These are phyloP conservation scores for Eutypella sp. DNA, from an alignment of 2,329 filamentous ascomycete species.

Conservation along the genomic window DNA sequence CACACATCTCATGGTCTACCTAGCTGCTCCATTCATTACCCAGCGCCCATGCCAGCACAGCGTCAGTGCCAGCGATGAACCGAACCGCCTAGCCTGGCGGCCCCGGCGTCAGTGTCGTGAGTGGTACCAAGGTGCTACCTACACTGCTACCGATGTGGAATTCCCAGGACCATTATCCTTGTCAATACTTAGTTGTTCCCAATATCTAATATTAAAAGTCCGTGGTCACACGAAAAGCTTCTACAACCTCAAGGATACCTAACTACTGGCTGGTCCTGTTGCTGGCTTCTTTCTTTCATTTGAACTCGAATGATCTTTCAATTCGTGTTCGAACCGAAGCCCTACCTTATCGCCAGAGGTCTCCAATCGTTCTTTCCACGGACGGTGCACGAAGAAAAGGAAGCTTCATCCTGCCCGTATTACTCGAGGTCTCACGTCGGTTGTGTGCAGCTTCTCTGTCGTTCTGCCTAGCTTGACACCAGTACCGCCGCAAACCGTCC, in stretches of 20 bases:
- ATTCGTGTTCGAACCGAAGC: conserved; percentile 22
- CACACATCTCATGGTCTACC: conserved; percentile 3
- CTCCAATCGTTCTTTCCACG: conserved; percentile 12
- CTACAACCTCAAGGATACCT: conserved; percentile 25
- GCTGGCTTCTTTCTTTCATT: conserved; percentile 23
- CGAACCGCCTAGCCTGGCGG: conserved; percentile 20
- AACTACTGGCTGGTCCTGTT: background rate
- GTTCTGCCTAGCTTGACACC: conserved; percentile 37
- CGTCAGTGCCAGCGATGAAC: conserved; percentile 25
- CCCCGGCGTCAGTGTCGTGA: conserved; percentile 25
- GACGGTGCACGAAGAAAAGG: conserved; percentile 8
- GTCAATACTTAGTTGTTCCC: conserved; percentile 27
- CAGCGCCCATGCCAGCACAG: conserved; percentile 24
- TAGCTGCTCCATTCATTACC: conserved; percentile 14
- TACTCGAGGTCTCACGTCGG: conserved; percentile 28
- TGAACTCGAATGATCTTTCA: conserved; percentile 23
- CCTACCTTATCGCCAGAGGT: conserved; percentile 21
- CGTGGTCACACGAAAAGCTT: conserved; percentile 29
- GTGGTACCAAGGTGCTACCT: no score
- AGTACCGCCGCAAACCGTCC: conserved; percentile 46
- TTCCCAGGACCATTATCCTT: conserved; percentile 18
- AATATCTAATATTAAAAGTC: conserved; percentile 30
- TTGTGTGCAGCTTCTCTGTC: conserved; percentile 42
- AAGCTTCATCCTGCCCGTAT: conserved; percentile 23
- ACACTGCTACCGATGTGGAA: background rate